Percentiles rank a stretch among this genome's conserved stretches.
phyloP scores from a whole-genome alignment of 306 rosid genomes.

The Malus orientalis region DNA sequence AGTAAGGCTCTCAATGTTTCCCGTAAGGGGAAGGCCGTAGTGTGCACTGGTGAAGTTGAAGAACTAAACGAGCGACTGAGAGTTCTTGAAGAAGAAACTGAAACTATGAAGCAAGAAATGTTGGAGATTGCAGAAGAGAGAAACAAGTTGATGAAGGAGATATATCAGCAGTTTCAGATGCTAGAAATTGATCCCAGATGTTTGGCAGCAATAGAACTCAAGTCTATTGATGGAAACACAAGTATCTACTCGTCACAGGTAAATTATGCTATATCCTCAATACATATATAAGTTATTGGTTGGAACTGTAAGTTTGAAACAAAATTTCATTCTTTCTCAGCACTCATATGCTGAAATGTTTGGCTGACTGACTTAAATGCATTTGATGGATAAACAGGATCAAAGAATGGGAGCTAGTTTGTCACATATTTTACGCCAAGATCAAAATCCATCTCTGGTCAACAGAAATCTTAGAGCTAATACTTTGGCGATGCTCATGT shows the following conservation, averaged over 20 bases:
- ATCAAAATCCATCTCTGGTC: conserved; percentile 15
- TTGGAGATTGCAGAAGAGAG: conserved; percentile 26
- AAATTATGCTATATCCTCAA: not conserved
- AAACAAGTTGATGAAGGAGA: conserved; percentile 23
- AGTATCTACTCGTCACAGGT: conserved; percentile 12
- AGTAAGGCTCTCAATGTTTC: not conserved
- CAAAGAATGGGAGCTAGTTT: conserved; percentile 7
- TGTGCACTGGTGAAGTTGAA: conserved; percentile 17
- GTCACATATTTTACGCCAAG: conserved; percentile 8
- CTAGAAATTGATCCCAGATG: not conserved
- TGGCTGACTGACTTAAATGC: not conserved
- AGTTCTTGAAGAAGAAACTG: conserved; percentile 44
- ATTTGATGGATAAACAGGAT: conserved; percentile 16
- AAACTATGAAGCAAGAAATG: conserved; percentile 27
- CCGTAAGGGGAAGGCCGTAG: conserved; percentile 6
- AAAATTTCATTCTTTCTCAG: not conserved
- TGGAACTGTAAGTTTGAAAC: not conserved
- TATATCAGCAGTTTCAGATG: conserved; percentile 24
- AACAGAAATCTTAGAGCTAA: conserved; percentile 24
- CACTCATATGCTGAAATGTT: too few relatives aligned
- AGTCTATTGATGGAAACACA: not conserved
- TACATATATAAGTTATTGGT: not conserved
- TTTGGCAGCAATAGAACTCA: too few relatives aligned
- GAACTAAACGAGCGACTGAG: conserved; percentile 24
- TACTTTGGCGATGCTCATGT: not conserved